Evolutionary conservation across 2,329 filamentous ascomycete genomes (phyloP).

Genomic region (Seiridium cupressi): DNA sequence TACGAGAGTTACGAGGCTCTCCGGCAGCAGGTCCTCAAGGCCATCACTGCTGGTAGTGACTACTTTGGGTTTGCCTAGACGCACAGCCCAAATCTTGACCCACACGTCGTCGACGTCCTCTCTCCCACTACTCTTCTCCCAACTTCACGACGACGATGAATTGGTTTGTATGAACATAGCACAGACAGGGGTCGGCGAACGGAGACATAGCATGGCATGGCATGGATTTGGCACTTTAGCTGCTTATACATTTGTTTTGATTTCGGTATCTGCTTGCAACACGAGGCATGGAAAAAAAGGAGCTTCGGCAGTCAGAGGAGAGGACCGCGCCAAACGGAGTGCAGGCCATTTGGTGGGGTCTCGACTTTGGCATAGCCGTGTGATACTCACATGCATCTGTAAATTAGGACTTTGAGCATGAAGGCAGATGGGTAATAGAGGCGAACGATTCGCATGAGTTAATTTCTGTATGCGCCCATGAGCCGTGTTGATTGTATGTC

Average conservation of each 20-base stretch:
- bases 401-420: constrained; percentile 2
- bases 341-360: constrained; percentile 21
- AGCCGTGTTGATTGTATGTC: no score
- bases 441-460: neutral
- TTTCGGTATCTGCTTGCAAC: constrained; percentile 8
- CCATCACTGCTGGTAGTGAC: constrained; percentile 96
- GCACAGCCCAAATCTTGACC: neutral
- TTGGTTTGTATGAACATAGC: constrained; percentile 9
- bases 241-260: neutral
- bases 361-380: neutral
- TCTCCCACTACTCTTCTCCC: neutral
- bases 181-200: constrained; percentile 7
- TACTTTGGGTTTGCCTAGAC: constrained; percentile 93
- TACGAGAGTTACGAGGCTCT: constrained; percentile 95
- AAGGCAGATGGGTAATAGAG: neutral
- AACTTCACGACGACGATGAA: constrained; percentile 7
- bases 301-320: no score
- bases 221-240: neutral
- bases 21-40: constrained; percentile 84
- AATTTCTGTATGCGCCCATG: neutral
- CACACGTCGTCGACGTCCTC: neutral
- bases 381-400: neutral
- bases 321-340: constrained; percentile 19
- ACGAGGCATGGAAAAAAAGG: neutral
- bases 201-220: constrained; percentile 6